Base-by-base conservation (phyloP, 208 protist genomes). In the Trypanosoma avium region DNA sequence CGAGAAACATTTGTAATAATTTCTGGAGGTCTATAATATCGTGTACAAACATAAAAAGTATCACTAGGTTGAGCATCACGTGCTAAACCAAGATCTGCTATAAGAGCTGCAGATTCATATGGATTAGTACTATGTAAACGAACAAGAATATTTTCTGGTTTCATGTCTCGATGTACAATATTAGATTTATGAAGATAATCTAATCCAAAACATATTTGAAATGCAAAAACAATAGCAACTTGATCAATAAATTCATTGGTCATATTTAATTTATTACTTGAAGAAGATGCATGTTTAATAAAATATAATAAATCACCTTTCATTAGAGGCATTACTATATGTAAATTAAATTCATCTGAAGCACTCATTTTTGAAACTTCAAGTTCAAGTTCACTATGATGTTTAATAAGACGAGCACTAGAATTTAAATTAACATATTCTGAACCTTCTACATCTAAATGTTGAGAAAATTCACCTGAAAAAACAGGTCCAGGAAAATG, bases 91-190 rank as follows among this genome's bases (percentile, higher is more conserved):
- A 97, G 74, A 66, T 97, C 94, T 15, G 88, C 87, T 42, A 97
- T 87, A 35, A 88, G 49, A 4, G 82, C 79, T 27, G 71, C 79
- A 50, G 84, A 94, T 62, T 81, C 76, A 55, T 86, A 93, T 10
- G 72, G 68, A 60, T 84, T 82, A 13, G 59, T 77, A 29, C 54
- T 49, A 55, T 94, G 62, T 22, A 95, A 60, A 12, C 70, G 56
- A 61, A 99, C 76, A 12, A 99, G 88, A 21, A 99, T 80, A 74
- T 99, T 99, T 66, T 92, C 87, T 19, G 98, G 98, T 78, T 99
- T 99, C 71, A 99, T 78, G 58, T 99, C 97, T 36, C 97, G 78
- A 70, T 99, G 98, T 22, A 99, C 80, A 46, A 97, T 83, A 57
- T 77, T 69, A 49, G 86, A 92, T 74, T 95, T 84, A 30, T 96